Conservation (phyloP, 495 filamentous ascomycete species). For the Penicillium coprophilum region DNA sequence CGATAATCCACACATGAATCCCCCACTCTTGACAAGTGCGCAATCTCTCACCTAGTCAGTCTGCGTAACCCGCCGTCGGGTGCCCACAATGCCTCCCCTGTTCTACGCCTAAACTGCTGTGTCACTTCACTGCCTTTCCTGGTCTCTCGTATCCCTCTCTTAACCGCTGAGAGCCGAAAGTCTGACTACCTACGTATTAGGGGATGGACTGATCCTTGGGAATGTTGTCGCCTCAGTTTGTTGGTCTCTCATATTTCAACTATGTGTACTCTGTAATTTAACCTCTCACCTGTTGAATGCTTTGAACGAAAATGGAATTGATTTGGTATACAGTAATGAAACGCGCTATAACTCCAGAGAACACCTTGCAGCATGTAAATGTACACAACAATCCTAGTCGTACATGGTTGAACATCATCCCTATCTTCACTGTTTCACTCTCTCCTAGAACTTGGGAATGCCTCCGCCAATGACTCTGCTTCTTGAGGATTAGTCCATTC, state of each 20-base stretch:
- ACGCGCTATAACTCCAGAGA: background rate
- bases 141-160: background rate
- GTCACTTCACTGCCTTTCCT: background rate
- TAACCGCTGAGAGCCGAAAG: background rate
- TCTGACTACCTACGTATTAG: background rate
- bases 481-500: conserved; percentile 67
- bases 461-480: conserved; percentile 61
- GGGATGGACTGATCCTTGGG: background rate
- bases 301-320: background rate
- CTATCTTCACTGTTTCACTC: conserved; percentile 30
- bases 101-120: background rate
- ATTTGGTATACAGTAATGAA: background rate
- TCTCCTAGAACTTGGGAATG: conserved; percentile 50
- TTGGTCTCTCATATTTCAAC: background rate
- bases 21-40: too few species aligned
- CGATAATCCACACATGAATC: too few species aligned
- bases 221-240: background rate
- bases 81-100: background rate
- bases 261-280: background rate
- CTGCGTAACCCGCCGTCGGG: too few species aligned
- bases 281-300: background rate
- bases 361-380: background rate
- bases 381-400: conserved; percentile 2
- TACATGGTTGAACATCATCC: background rate
- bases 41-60: too few species aligned